These are phyloP conservation scores for Brachypodium distachyon DNA, from an alignment of 202 grass and related monocot species.

Conservation along the genomic window DNA sequence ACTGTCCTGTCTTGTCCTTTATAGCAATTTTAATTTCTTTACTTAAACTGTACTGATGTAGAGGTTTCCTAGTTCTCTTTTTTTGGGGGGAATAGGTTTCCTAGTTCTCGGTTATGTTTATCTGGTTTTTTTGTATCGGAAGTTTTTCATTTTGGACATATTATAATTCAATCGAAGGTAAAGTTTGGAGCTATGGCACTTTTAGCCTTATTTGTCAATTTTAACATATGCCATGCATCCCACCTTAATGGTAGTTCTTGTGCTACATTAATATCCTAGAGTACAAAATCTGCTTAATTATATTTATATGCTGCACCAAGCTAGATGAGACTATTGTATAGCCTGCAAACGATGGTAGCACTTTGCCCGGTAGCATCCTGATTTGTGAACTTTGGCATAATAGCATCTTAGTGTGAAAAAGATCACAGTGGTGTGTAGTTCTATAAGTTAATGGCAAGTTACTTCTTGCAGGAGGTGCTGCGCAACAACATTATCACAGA, in stretches of 20 bases:
- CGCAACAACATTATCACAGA: conserved; percentile 58
- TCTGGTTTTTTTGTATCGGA: neutral
- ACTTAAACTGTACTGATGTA: neutral
- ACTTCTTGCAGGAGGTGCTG: conserved; percentile 54
- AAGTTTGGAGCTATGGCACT: neutral
- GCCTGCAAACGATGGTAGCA: neutral
- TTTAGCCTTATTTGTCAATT: neutral
- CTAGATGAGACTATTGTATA: neutral
- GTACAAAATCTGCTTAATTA: neutral
- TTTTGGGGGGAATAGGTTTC: no score
- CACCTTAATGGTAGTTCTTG: neutral
- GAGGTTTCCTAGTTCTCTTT: neutral
- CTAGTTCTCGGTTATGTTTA: neutral
- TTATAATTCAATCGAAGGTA: neutral
- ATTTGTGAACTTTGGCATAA: neutral
- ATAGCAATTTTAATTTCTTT: neutral
- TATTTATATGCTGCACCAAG: neutral
- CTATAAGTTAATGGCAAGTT: conserved; percentile 15
- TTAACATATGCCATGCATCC: neutral
- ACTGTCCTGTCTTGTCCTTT: neutral
- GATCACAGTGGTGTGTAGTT: neutral
- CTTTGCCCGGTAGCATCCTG: neutral
- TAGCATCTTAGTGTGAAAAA: neutral
- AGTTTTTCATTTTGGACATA: neutral
- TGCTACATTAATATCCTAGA: neutral